Evolutionary conservation across 306 rosid species (phyloP).

Genomic region (Casuarina equisetifolia): DNA sequence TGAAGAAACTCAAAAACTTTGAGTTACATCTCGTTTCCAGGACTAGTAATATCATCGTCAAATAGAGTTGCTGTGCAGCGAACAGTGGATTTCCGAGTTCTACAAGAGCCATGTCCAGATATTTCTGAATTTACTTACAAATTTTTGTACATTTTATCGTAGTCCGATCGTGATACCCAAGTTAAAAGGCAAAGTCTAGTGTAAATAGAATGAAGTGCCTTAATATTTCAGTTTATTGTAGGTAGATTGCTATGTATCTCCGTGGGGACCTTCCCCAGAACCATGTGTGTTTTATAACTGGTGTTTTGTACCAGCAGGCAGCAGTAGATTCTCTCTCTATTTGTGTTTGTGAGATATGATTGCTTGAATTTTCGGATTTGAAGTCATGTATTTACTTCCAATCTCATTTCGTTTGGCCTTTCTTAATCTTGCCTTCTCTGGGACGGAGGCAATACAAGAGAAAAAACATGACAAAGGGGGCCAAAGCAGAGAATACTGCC

Average conservation of each 20-base stretch:
- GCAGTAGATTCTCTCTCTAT: too few relatives aligned
- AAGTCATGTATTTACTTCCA: too few relatives aligned
- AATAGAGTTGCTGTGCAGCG: constrained; percentile 13
- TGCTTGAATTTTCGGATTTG: too few relatives aligned
- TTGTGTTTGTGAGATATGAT: too few relatives aligned
- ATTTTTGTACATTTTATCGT: constrained; percentile 23
- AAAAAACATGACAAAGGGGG: too few relatives aligned
- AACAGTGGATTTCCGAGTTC: constrained; percentile 20
- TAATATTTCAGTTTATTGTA: constrained; percentile 20
- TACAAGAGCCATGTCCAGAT: constrained; percentile 12
- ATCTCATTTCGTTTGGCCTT: too few relatives aligned
- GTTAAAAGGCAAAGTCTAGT: constrained; percentile 37
- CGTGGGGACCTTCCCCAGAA: not conserved
- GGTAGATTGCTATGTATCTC: not conserved
- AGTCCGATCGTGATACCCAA: constrained; percentile 12
- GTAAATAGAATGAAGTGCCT: constrained; percentile 50
- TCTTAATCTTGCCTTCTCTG: too few relatives aligned
- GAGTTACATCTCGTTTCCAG: constrained; percentile 27
- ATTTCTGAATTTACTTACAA: constrained; percentile 16
- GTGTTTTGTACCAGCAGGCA: not conserved
- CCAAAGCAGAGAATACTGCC: too few relatives aligned
- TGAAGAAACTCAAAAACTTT: constrained; percentile 43
- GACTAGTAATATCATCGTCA: constrained; percentile 7
- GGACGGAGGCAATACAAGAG: too few relatives aligned
- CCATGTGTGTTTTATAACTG: not conserved